Conservation (phyloP, 164 flowering plant species). For the Magnolia sinica region DNA sequence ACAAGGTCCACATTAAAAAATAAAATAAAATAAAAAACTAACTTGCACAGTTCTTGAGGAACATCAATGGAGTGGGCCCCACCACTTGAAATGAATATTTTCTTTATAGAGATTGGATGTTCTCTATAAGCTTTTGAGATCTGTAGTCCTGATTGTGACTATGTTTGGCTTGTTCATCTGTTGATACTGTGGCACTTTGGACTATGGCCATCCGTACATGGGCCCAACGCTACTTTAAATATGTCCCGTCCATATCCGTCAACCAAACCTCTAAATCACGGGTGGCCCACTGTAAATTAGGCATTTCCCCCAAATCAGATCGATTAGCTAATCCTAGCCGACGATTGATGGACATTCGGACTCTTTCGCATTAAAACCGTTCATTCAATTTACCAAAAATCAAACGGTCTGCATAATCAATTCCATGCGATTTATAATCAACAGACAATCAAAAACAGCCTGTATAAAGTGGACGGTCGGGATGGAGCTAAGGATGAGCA, state of each 20-base stretch:
- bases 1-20: neutral
- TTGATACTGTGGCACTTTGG: neutral
- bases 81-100: conserved; percentile 1
- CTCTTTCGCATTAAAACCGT: neutral
- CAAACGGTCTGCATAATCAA: neutral
- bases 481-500: neutral
- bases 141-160: neutral
- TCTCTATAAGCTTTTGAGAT: neutral
- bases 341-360: neutral
- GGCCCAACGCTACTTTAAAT: neutral
- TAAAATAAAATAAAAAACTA: neutral
- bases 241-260: neutral
- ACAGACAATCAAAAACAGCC: neutral
- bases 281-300: neutral
- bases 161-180: neutral
- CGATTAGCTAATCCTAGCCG: neutral
- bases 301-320: neutral
- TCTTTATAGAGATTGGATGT: neutral
- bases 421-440: neutral
- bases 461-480: neutral
- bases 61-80: neutral
- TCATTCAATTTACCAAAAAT: too few relatives aligned
- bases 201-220: neutral
- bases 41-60: neutral
- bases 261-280: neutral